Percentiles rank a stretch among this genome's conserved stretches.
Conservation (phyloP, 768 basidiomycete species). For the Hygrophorus pudorinus region DNA sequence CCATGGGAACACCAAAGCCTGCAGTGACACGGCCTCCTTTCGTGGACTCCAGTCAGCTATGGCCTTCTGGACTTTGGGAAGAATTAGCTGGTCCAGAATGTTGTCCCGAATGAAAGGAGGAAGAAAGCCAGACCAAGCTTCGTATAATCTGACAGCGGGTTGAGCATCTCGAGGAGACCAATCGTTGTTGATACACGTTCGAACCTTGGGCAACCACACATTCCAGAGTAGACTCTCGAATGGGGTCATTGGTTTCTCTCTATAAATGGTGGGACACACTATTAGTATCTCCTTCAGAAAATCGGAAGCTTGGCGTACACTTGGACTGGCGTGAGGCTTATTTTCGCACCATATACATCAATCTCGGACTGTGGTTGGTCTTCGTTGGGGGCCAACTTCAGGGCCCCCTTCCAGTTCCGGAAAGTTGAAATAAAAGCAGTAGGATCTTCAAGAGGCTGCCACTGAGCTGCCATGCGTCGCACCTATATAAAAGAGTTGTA, state of each 20-base stretch:
- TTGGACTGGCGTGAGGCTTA: slow-evolving; percentile 12
- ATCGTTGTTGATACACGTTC: slow-evolving; percentile 89
- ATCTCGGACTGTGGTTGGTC: slow-evolving; percentile 35
- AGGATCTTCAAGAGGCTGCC: slow-evolving; percentile 82
- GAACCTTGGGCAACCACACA: slow-evolving; percentile 91
- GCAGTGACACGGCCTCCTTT: slow-evolving; percentile 49
- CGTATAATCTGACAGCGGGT: slow-evolving; percentile 74
- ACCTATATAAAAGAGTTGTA: slow-evolving; percentile 30
- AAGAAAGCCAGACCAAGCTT: slow-evolving; percentile 80
- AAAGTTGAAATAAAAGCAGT: slow-evolving; percentile 53
- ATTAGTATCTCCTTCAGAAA: background rate
- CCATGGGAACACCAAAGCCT: slow-evolving; percentile 91
- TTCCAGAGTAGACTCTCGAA: slow-evolving; percentile 94
- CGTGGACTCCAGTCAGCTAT: slow-evolving; percentile 77
- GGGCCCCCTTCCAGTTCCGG: slow-evolving; percentile 55
- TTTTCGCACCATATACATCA: slow-evolving; percentile 46
- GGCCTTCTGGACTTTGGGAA: slow-evolving; percentile 85
- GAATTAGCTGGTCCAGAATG: slow-evolving; percentile 87
- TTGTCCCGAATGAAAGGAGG: slow-evolving; percentile 92
- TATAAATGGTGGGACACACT: slow-evolving; percentile 12
- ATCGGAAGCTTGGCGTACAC: background rate
- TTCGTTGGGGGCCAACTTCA: slow-evolving; percentile 47
- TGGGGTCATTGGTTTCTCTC: slow-evolving; percentile 76
- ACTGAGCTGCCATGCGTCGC: slow-evolving; percentile 60
- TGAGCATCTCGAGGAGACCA: slow-evolving; percentile 72